A percentile compares a stretch with the other conserved stretches of the same genome.
Evolutionary conservation across 1,139 yeast genomes (phyloP).

Genomic region (Yamadazyma friedrichii): DNA sequence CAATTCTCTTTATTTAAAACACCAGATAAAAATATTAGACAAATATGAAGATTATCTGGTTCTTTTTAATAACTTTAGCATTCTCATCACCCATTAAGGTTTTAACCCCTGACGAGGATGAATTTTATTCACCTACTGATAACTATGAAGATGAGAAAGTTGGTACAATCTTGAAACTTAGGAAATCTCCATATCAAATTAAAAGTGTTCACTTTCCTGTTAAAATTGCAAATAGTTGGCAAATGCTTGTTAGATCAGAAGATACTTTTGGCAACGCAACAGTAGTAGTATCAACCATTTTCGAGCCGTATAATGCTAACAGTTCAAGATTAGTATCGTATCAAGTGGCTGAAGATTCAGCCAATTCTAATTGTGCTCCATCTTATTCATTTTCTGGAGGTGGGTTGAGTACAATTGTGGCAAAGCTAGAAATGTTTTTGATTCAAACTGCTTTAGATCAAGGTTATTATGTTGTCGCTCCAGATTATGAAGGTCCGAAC

Average conservation of each 20-base stretch:
- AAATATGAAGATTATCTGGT: slow-evolving; percentile 1
- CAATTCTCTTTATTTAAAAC: too few species aligned
- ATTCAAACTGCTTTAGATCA: slow-evolving; percentile 23
- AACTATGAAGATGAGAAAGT: slow-evolving; percentile 22
- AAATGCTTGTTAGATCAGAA: slow-evolving; percentile 32
- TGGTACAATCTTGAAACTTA: slow-evolving; percentile 26
- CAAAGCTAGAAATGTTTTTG: slow-evolving; percentile 25
- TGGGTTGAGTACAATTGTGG: slow-evolving; percentile 16
- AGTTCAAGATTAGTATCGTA: slow-evolving; percentile 27
- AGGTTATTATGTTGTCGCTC: slow-evolving; percentile 32
- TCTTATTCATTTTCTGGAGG: slow-evolving; percentile 28
- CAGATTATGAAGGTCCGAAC: slow-evolving; percentile 34
- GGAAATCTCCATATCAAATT: slow-evolving; percentile 23
- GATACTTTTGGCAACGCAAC: slow-evolving; percentile 31
- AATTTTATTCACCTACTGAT: slow-evolving; percentile 26
- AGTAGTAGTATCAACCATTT: slow-evolving; percentile 31
- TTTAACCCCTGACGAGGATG: slow-evolving; percentile 22
- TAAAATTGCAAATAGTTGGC: slow-evolving; percentile 26
- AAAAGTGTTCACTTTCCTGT: slow-evolving; percentile 15
- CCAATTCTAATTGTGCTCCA: slow-evolving; percentile 29
- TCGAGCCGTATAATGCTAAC: slow-evolving; percentile 32
- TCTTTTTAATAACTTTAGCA: slow-evolving; percentile 7
- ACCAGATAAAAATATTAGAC: too few species aligned
- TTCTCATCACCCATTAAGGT: slow-evolving; percentile 11
- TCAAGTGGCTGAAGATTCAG: slow-evolving; percentile 35